Evolutionary conservation across 176 grass and related monocot genomes (phyloP).

Genomic region (Neostapfia colusana): DNA sequence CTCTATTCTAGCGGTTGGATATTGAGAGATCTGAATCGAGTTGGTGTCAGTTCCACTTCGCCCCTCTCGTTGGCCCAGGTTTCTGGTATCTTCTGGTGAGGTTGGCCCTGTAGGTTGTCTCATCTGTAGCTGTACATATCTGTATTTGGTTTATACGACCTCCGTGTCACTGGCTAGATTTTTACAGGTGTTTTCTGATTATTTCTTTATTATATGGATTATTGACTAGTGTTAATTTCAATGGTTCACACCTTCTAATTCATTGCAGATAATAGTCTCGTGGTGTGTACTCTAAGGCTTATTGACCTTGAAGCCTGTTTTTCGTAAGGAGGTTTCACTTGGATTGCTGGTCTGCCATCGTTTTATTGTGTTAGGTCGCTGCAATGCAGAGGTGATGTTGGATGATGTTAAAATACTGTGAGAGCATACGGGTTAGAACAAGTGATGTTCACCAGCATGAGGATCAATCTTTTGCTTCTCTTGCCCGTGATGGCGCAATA

Average conservation of each 20-base stretch:
- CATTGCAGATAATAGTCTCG: neutral
- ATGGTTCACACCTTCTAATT: neutral
- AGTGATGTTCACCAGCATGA: conserved; percentile 20
- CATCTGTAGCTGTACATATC: neutral
- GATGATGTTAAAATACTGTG: conserved; percentile 40
- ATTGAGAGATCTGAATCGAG: neutral
- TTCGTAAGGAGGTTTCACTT: neutral
- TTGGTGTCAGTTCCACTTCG: neutral
- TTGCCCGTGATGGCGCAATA: conserved; percentile 33
- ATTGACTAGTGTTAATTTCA: neutral
- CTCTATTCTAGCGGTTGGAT: neutral
- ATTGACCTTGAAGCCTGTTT: neutral
- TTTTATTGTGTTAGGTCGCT: neutral
- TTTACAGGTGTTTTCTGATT: neutral
- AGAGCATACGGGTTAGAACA: conserved; percentile 18
- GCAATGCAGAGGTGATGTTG: conserved; percentile 30
- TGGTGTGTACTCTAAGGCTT: neutral
- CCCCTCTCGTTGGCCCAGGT: neutral
- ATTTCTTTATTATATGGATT: neutral
- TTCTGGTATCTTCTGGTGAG: neutral
- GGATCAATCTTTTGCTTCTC: conserved; percentile 49
- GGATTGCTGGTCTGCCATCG: neutral
- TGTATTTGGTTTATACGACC: conserved; percentile 8
- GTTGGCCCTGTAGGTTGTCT: conserved; percentile 8
- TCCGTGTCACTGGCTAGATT: neutral